Evolutionary conservation across 176 grass and related monocot genomes (phyloP).

Genomic region (Cymbopogon citratus): DNA sequence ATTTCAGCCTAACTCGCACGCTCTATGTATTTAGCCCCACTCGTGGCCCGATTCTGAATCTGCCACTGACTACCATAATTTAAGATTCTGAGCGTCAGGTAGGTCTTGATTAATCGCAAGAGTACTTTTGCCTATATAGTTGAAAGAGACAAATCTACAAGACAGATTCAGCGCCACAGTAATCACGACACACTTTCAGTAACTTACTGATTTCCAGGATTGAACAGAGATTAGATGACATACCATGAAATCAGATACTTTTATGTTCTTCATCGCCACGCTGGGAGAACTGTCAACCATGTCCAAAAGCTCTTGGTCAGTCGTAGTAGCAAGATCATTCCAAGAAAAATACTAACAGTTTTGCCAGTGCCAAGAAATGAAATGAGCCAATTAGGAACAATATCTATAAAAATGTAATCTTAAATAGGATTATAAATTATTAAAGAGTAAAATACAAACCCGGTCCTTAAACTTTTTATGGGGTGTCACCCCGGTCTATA

Average conservation of each 20-base stretch:
- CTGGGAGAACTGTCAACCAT: conserved; percentile 64
- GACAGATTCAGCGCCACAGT: background rate
- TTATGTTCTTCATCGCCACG: conserved; percentile 67
- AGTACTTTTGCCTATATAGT: conserved; percentile 60
- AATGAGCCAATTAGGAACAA: background rate
- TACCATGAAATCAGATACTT: conserved; percentile 90
- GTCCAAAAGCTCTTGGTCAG: conserved; percentile 82
- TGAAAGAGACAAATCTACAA: conserved; percentile 59
- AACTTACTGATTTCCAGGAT: background rate
- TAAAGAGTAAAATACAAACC: no score
- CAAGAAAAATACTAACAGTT: conserved; percentile 80
- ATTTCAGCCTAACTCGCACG: no score
- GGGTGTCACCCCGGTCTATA: no score
- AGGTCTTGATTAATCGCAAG: conserved; percentile 66
- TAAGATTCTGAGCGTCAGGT: conserved; percentile 63
- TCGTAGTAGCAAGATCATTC: conserved; percentile 82
- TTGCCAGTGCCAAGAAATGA: conserved; percentile 55
- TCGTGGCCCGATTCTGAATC: no score
- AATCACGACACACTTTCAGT: background rate
- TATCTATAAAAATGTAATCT: background rate
- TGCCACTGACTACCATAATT: conserved; percentile 69
- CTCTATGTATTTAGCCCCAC: no score
- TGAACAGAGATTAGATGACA: background rate
- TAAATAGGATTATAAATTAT: no score
- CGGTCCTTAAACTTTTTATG: no score